Conservation (phyloP, 179 eudicot genomes). For the Silene noctiflora region DNA sequence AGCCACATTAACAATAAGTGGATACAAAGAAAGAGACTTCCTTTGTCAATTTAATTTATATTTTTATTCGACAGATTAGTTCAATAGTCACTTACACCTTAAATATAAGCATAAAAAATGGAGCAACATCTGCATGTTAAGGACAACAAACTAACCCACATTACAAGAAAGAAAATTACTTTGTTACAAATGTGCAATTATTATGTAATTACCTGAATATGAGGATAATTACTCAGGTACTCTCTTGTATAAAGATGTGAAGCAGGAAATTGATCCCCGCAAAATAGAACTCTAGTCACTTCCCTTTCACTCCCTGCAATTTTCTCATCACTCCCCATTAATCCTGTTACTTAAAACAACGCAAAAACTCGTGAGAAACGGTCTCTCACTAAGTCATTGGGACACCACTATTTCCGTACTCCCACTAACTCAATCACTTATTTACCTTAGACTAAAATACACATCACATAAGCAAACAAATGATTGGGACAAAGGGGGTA, state of each 20-base stretch:
- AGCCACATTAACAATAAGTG: background rate
- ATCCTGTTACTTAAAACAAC: slow-evolving; percentile 10
- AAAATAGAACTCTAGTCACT: slow-evolving; percentile 63
- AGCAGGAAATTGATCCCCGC: slow-evolving; percentile 69
- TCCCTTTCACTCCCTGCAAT: slow-evolving; percentile 21
- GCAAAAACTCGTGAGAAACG: background rate
- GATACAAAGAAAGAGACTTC: background rate
- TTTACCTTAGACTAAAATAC: no score
- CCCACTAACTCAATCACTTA: no score
- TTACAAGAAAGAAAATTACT: background rate
- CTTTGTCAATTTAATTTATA: no score
- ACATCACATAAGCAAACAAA: no score
- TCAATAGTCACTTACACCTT: no score
- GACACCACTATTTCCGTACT: no score
- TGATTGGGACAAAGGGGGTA: no score
- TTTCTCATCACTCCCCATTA: slow-evolving; percentile 21
- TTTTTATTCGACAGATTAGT: no score
- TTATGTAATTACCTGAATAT: slow-evolving; percentile 53
- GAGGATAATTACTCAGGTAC: slow-evolving; percentile 50
- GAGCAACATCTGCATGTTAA: background rate
- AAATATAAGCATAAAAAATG: background rate
- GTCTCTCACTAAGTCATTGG: background rate
- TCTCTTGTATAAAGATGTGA: slow-evolving; percentile 70
- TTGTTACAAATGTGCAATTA: background rate
- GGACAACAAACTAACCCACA: background rate